Base-by-base conservation (phyloP, 306 rosid genomes). In the Hippophae tibetana region DNA sequence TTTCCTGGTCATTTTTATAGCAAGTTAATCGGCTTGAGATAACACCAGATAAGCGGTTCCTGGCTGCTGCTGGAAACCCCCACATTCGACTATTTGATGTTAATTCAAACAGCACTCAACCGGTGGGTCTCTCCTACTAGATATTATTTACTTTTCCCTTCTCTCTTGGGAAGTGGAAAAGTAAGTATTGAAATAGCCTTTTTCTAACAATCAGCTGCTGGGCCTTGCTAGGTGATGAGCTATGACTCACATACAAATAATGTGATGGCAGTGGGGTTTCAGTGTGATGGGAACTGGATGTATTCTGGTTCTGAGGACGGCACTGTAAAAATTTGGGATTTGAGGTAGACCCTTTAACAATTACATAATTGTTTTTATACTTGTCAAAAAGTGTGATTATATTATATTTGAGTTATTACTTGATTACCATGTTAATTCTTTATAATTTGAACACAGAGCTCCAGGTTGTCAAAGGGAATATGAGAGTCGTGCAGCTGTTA, bases 271-370 rank as follows among this genome's bases (percentile, higher is more conserved):
- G 95, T 92, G 72, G 99, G 99, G 66, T 92, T 92, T 74, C 99
- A 92, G 65, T 92, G 99, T 64, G 99, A 92, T 80, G 99, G 99
- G 60, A 92, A 92, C 75, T 92, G 99, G 99, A 92, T 88, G 99
- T 92, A 92, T 77, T 92, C 99, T 43, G 99, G 99, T 68, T 92
- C 99, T 3, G 99, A 92, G 82, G 99, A 92, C 53, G 99, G 99
- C 73, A 88, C 99, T 0, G 99, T 92, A 70, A 92, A 92, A 78
- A 92, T 92, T 62, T 92, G 99, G 99, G 99, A 92, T 76, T 81
- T 89, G 74, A 92, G 99, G 99, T 92, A 59, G 44, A 69, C 31
- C n/a, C 9, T 51, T 23, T 0, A 13, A 47, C 47, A 48, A 60
- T 10, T 46, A 26, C 66, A 31, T 13, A 27, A 48, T 49, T 13